Percentiles rank a stretch among this genome's conserved stretches.
Evolutionary conservation across 495 filamentous ascomycete species (phyloP).

Genomic region (Rostrohypoxylon terebratum): DNA sequence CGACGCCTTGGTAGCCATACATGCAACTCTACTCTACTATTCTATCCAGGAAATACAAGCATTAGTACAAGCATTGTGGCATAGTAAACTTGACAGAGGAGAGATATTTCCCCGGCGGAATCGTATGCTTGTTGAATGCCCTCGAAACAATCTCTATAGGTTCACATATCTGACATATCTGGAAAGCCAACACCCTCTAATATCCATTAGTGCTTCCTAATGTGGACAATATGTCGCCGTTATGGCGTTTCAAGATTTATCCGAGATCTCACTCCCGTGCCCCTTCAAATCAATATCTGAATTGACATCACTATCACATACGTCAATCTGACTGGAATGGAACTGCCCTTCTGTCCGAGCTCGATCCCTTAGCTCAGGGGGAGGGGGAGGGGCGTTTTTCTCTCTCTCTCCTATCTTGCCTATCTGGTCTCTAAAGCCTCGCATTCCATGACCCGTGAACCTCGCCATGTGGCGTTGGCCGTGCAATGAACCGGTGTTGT

Average conservation of each 20-base stretch:
- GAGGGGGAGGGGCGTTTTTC: background rate
- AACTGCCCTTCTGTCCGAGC: slow-evolving; percentile 14
- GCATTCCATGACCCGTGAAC: slow-evolving; percentile 31
- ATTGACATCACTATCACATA: slow-evolving; percentile 29
- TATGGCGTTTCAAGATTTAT: slow-evolving; percentile 45
- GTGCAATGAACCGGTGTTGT: slow-evolving; percentile 21
- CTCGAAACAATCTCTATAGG: slow-evolving; percentile 13
- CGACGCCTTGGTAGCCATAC: background rate
- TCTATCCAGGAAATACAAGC: background rate
- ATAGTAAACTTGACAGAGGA: background rate
- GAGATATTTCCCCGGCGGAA: slow-evolving; percentile 1
- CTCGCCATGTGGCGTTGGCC: background rate
- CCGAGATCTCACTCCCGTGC: slow-evolving; percentile 33
- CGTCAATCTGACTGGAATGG: slow-evolving; percentile 34
- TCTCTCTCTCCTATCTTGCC: background rate
- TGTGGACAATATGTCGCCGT: slow-evolving; percentile 27
- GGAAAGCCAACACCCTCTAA: slow-evolving; percentile 20
- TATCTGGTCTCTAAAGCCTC: slow-evolving; percentile 8
- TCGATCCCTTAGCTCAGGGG: slow-evolving; percentile 17
- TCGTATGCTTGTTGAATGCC: slow-evolving; percentile 21
- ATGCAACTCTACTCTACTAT: background rate
- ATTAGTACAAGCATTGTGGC: no score
- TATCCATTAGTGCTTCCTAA: slow-evolving; percentile 32
- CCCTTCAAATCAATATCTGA: slow-evolving; percentile 33
- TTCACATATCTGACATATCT: slow-evolving; percentile 27